These are phyloP conservation scores for Coniochaeta pulveracea DNA, from an alignment of 2,329 filamentous ascomycete genomes.

Conservation along the genomic window DNA sequence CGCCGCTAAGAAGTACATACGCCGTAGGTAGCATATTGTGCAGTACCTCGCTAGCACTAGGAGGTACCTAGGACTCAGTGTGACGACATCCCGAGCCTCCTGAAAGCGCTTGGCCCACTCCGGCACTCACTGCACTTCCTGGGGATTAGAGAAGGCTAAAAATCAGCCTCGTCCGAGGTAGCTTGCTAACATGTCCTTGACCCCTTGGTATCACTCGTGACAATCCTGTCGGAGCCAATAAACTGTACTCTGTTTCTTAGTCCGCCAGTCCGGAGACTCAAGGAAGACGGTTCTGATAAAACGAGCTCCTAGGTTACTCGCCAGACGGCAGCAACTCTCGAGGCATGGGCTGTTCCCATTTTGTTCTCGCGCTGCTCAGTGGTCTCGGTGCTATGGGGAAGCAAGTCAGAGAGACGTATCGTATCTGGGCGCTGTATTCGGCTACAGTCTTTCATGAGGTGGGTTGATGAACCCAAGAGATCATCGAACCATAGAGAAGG, in stretches of 20 bases:
- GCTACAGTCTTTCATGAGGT: not conserved
- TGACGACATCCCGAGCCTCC: too few relatives aligned
- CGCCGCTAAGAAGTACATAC: too few relatives aligned
- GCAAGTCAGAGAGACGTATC: conserved; percentile 47
- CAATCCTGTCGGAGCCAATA: too few relatives aligned
- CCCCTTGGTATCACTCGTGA: too few relatives aligned
- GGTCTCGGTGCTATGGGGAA: conserved; percentile 41
- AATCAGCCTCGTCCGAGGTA: too few relatives aligned
- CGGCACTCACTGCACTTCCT: too few relatives aligned
- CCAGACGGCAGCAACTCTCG: conserved; percentile 9
- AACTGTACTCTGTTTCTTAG: conserved; percentile 57
- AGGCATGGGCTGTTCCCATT: conserved; percentile 6
- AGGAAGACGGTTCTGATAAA: conserved; percentile 52
- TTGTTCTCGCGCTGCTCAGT: conserved; percentile 51
- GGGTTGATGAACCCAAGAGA: not conserved
- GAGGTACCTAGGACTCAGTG: too few relatives aligned
- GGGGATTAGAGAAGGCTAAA: too few relatives aligned
- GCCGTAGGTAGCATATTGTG: too few relatives aligned
- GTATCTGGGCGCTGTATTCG: conserved; percentile 46
- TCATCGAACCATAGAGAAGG: conserved; percentile 17
- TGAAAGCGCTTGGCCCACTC: too few relatives aligned
- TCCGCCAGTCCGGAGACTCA: conserved; percentile 48
- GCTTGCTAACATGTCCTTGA: too few relatives aligned
- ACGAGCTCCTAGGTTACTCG: conserved; percentile 28
- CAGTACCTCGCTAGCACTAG: too few relatives aligned